Base-by-base conservation (phyloP, 208 protist species). In the Leishmania gerbilli region DNA sequence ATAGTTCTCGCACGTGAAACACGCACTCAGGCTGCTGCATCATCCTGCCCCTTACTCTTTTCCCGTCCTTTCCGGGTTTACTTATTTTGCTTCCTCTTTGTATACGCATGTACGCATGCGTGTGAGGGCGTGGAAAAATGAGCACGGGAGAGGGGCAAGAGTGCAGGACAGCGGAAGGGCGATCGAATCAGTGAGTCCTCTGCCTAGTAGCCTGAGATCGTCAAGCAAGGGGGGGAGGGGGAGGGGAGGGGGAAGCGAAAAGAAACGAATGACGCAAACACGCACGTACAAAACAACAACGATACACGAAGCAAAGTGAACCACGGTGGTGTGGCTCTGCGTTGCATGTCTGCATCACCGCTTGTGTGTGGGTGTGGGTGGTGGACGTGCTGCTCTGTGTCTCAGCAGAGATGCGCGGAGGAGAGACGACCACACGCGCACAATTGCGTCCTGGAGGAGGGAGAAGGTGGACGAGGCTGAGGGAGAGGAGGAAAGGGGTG, bases 21-120 rank as follows among this genome's bases (percentile, higher is more conserved):
- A 67, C 31, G 27, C 62, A 31, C 15, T 67, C 31, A 40, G n/a
- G 27, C 17, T 67, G 62, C 9, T 67, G 62, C 65, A 40, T 78
- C 83, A 42, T 42, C 34, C 34, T 72, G 49, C 53, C 45, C 47
- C 7, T 67, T 53, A 74, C 67, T 74, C 49, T 64, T 40, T 80
- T 24, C 65, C n/a, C 31, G n/a, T 37, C 11, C 13, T 67, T 37
- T 37, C 31, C 40, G 62, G n/a, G 31, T 37, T 19, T 40, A 31
- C 31, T 31, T 64, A 42, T 42, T 17, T 42, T 6, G n/a, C 4
- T 49, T 6, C 42, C 19, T 71, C 19, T 31, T 15, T 71, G 31
- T 17, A 21, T 21, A 67, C 31, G 62, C 40, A n/a, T 47, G 67
- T n/a, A 62, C 8, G 67, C 11, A n/a, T 47, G 40, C 21, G 40